Base-by-base conservation (phyloP, 805 yeast genomes). In the Yamadazyma endophytica region DNA sequence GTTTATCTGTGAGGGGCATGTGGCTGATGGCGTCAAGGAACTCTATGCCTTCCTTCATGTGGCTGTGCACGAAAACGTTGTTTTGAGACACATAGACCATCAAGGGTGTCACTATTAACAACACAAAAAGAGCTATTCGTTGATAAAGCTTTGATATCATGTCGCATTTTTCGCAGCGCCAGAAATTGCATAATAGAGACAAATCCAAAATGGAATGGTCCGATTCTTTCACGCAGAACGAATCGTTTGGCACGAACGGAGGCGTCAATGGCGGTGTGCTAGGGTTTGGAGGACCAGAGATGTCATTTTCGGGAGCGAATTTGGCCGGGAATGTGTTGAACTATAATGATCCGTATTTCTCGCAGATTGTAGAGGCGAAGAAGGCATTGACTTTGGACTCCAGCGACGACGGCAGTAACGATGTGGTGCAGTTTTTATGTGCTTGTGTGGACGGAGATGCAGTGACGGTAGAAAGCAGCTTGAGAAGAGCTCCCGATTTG, bases 391-490 rank as follows among this genome's bases (percentile, higher is more conserved):
- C 51, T 23, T 13, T 32, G 15, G 37, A 31, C 12, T 30, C 22
- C 9, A 18, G n/a, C 4, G 42, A 31, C 15, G 46, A 39, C 8
- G 28, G 26, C 8, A 32, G 30, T 12, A 37, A 40, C 13, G n/a
- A 47, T 8, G 28, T 49, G 4, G 36, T 47, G 11, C 57, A 52
- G 35, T 37, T 64, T 12, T 43, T 57, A 33, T 37, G 54, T 14
- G 60, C 68, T 3, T 49, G 60, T 8, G 54, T 58, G 33, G 61
- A 61, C 21, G 68, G 65, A 4, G 70, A 65, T 35, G 20, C 59
- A 17, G 61, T 58, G 1, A 46, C 64, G 1, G 34, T 61, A 16
- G 65, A 61, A 35, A 46, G 52, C 9, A 39, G 45, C 2, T 21
- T 51, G 7, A 37, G 54, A n/a, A 18, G 41, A 2, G 33, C 50